Evolutionary conservation across 1,284 basidiomycete genomes (phyloP).

Genomic region (Cutaneotrichosporon dermatis): DNA sequence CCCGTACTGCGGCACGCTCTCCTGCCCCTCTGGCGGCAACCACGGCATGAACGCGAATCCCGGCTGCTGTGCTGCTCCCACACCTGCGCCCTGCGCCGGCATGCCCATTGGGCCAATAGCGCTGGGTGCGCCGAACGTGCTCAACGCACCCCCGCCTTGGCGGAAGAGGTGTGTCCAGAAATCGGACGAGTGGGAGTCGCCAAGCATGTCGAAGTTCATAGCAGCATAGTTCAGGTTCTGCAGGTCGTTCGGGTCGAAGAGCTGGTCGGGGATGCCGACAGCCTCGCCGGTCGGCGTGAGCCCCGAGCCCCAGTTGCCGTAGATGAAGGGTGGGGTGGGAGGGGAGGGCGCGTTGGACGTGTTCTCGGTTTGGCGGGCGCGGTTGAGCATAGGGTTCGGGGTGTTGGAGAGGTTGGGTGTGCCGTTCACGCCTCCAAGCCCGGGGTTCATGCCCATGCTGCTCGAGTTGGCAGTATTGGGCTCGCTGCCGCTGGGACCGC

Average conservation of each 20-base stretch:
- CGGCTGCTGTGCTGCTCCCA: neutral
- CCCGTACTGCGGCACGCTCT: no score
- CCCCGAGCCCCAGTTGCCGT: constrained; percentile 5
- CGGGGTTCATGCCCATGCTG: no score
- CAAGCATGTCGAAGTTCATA: constrained; percentile 22
- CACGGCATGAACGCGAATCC: constrained; percentile 14
- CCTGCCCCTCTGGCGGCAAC: constrained; percentile 8
- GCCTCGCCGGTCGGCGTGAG: constrained; percentile 7
- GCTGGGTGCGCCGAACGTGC: constrained; percentile 8
- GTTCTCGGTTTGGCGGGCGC: no score
- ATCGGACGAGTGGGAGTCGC: constrained; percentile 9
- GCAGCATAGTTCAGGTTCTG: constrained; percentile 20
- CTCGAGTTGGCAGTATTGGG: neutral
- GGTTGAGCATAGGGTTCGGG: no score
- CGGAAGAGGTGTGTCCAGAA: constrained; percentile 18
- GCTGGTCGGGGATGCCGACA: constrained; percentile 1
- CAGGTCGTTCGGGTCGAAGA: constrained; percentile 17
- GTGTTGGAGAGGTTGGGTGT: neutral
- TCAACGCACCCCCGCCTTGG: constrained; percentile 2
- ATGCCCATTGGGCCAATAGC: no score
- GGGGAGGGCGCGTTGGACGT: neutral
- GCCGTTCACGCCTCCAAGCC: neutral
- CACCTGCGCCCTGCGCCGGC: no score
- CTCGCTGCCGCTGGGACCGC: neutral
- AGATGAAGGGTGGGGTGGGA: constrained; percentile 11